Conservation (phyloP, 2,329 filamentous ascomycete genomes). For the Fusarium sp. region DNA sequence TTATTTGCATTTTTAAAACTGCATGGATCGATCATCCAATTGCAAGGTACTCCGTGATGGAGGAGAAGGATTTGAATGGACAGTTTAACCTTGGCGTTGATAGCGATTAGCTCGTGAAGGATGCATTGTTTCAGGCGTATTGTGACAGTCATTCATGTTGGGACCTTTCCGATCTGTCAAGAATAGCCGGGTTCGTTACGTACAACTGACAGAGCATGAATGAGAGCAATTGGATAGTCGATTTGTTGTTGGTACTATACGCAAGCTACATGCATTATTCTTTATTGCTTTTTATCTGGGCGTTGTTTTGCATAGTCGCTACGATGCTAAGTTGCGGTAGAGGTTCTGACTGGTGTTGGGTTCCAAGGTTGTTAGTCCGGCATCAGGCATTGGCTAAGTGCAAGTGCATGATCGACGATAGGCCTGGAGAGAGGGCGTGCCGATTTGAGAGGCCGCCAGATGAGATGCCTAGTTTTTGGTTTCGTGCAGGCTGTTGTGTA, state of each 20-base stretch:
- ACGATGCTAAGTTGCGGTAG: background rate
- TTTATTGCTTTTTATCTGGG: background rate
- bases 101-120: background rate
- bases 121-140: constrained; percentile 6
- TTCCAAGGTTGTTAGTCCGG: constrained; percentile 6
- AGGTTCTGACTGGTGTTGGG: background rate
- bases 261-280: background rate
- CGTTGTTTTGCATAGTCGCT: constrained; percentile 5
- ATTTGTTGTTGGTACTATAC: background rate
- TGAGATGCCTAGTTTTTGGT: background rate
- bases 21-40: background rate
- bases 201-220: background rate
- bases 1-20: background rate
- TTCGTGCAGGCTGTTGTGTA: constrained; percentile 10
- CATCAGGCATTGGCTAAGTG: constrained; percentile 12
- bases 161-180: background rate
- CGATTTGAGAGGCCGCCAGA: constrained; percentile 32
- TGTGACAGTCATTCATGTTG: background rate
- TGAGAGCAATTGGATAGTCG: background rate
- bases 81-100: constrained; percentile 11
- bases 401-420: constrained; percentile 41
- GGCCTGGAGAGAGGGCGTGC: constrained; percentile 21
- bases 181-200: constrained; percentile 16
- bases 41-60: background rate
- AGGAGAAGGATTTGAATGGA: constrained; percentile 8